A percentile compares a stretch with the other conserved stretches of the same genome.
phyloP scores from a whole-genome alignment of 106 monocot species.

The Dactylorhiza incarnata region DNA sequence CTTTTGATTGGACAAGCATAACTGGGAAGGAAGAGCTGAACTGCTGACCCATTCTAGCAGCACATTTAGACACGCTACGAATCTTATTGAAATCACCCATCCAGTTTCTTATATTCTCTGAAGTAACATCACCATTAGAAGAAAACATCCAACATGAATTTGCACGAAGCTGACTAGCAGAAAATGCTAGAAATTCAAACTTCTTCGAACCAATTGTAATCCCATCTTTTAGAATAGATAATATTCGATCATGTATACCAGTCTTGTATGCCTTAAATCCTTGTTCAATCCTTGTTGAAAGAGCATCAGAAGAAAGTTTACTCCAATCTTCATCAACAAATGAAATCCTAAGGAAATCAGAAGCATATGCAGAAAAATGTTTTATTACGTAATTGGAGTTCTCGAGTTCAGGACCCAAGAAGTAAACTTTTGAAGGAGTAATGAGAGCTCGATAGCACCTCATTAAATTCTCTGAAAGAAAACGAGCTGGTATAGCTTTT shows the following conservation, averaged over 20 bases:
- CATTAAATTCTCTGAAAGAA: slow-evolving; percentile 43
- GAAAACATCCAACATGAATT: slow-evolving; percentile 99
- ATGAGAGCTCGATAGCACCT: slow-evolving; percentile 65
- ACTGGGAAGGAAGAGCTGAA: slow-evolving; percentile 88
- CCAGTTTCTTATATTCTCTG: slow-evolving; percentile 69
- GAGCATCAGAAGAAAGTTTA: slow-evolving; percentile 60
- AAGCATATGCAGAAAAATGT: slow-evolving; percentile 57
- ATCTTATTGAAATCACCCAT: slow-evolving; percentile 85
- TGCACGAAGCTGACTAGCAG: slow-evolving; percentile 87
- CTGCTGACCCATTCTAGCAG: slow-evolving; percentile 97
- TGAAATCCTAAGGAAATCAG: slow-evolving; percentile 80
- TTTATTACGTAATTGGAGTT: slow-evolving; percentile 71
- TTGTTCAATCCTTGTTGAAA: slow-evolving; percentile 49
- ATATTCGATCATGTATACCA: slow-evolving; percentile 50
- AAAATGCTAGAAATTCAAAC: slow-evolving; percentile 96
- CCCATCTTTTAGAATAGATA: slow-evolving; percentile 65
- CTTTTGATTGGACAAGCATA: slow-evolving; percentile 33
- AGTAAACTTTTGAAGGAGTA: slow-evolving; percentile 84
- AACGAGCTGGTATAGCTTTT: slow-evolving; percentile 7
- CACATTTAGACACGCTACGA: slow-evolving; percentile 82
- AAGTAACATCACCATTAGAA: slow-evolving; percentile 45
- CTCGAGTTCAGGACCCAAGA: slow-evolving; percentile 81
- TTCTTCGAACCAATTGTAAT: slow-evolving; percentile 62
- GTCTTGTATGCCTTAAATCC: slow-evolving; percentile 57
- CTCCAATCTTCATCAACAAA: slow-evolving; percentile 97